Base-by-base conservation (phyloP, 805 yeast genomes). In the Scheffersomyces stipitis region DNA sequence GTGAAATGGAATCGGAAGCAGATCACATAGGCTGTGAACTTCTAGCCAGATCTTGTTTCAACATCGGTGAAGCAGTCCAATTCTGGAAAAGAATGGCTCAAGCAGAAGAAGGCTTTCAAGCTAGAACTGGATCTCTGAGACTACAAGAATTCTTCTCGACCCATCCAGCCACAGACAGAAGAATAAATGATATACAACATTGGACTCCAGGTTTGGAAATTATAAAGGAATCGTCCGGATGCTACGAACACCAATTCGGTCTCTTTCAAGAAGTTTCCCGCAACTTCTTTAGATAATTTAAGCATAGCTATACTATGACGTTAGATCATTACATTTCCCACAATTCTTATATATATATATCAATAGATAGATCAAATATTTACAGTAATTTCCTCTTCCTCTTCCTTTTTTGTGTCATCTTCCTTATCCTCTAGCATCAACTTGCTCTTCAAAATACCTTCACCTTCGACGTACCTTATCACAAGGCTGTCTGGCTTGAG, bases 1-100 rank as follows among this genome's bases (percentile, higher is more conserved):
- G 99, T 51, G 87, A 79, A 41, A 88, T 88, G 96, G 99, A 93
- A 61, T 75, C 88, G 0, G 99, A 93, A 59, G 98, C 99, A 0
- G 99, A 93, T 61, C 82, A 83, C 51, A 90, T 93, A 20, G 99
- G 99, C 0, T 66, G 93, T 42, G 83, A 88, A 80, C 71, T 91
- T 47, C 86, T 91, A 96, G 78, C 96, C 2, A 69, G 80, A 41
- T 95, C 95, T 31, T 93, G 99, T 57, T 93, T 73, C 59, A 66
- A 90, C 45, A 89, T 96, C 4, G 63, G 64, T 13, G 87, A 81
- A 47, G 84, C 96, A 0, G 77, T 83, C 1, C 65, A 64, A 8
- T 73, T 93, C 39, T 93, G 99, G 99, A 60, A 72, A 36, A 72
- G 96, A 38, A 90, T 91, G 96, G 60, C 76, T 23, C 36, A 37